Evolutionary conservation across 805 yeast genomes (phyloP).

Genomic region (Ogataea pignaliae): DNA sequence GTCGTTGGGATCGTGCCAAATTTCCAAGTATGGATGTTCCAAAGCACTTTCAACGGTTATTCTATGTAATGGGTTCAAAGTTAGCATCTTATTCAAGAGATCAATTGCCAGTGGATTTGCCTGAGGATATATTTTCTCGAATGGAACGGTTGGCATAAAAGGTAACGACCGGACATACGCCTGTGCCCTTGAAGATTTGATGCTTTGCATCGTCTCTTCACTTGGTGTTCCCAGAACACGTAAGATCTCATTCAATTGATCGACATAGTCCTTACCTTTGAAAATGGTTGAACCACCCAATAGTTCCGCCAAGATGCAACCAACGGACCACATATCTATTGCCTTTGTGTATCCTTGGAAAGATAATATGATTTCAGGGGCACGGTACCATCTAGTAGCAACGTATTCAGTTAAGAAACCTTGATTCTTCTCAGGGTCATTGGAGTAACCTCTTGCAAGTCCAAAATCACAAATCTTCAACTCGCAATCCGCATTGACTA

Average conservation of each 20-base stretch:
- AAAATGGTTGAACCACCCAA: slow-evolving; percentile 88
- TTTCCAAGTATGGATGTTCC: slow-evolving; percentile 78
- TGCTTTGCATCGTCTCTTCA: slow-evolving; percentile 59
- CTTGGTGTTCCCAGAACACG: slow-evolving; percentile 90
- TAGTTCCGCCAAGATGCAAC: slow-evolving; percentile 92
- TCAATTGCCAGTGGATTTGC: slow-evolving; percentile 89
- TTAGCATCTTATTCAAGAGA: slow-evolving; percentile 67
- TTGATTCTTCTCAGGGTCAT: slow-evolving; percentile 75
- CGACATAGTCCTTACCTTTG: slow-evolving; percentile 94
- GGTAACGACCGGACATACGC: slow-evolving; percentile 87
- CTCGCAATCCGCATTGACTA: slow-evolving; percentile 96
- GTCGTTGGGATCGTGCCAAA: slow-evolving; percentile 93
- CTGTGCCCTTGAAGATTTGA: slow-evolving; percentile 86
- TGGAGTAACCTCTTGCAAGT: slow-evolving; percentile 84
- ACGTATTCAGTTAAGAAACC: slow-evolving; percentile 98
- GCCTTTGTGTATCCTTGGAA: slow-evolving; percentile 95
- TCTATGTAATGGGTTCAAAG: slow-evolving; percentile 82
- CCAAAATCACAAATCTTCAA: slow-evolving; percentile 96
- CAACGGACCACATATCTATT: slow-evolving; percentile 97
- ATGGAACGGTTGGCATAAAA: slow-evolving; percentile 75
- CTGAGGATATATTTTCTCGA: slow-evolving; percentile 63
- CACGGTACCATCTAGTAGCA: slow-evolving; percentile 98
- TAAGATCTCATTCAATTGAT: slow-evolving; percentile 85
- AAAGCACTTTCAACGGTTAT: slow-evolving; percentile 87
- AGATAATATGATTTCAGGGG: slow-evolving; percentile 95